These are phyloP conservation scores for Saturnispora kantuleensis DNA, from an alignment of 805 yeast genomes.

Conservation along the genomic window DNA sequence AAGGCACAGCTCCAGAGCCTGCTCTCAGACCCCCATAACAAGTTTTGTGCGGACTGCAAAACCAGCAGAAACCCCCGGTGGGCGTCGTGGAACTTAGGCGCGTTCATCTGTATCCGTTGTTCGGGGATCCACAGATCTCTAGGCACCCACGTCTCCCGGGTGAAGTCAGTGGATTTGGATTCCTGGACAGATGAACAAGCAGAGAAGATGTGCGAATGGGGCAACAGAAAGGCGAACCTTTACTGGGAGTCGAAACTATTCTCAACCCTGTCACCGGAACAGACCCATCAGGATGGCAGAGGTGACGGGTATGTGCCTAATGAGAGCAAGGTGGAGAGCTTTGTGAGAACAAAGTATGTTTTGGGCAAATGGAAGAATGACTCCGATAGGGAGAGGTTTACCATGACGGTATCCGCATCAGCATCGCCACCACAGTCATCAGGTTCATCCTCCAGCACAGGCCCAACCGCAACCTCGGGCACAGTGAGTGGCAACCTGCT, in stretches of 20 bases:
- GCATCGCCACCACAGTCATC: constrained; percentile 5
- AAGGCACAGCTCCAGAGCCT: constrained; percentile 66
- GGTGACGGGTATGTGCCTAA: constrained; percentile 69
- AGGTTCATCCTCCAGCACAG: constrained; percentile 5
- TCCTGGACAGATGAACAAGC: constrained; percentile 95
- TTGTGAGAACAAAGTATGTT: constrained; percentile 88
- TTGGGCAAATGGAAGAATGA: constrained; percentile 70
- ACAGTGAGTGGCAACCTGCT: constrained; percentile 1
- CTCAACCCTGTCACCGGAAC: constrained; percentile 1
- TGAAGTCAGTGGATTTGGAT: constrained; percentile 88
- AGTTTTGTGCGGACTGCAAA: constrained; percentile 86
- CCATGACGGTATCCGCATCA: too few species aligned
- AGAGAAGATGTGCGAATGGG: constrained; percentile 74
- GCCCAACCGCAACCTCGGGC: constrained; percentile 7
- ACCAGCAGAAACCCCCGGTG: constrained; percentile 85
- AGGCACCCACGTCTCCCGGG: constrained; percentile 93
- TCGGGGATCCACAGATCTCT: constrained; percentile 92
- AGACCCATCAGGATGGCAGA: constrained; percentile 6
- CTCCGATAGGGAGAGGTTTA: constrained; percentile 32
- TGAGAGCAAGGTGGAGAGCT: constrained; percentile 75
- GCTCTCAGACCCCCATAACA: constrained; percentile 68
- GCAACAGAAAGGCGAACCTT: constrained; percentile 66
- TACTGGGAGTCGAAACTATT: constrained; percentile 68
- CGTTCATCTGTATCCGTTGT: constrained; percentile 87
- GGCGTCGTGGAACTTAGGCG: constrained; percentile 96